These are phyloP conservation scores for Lipomyces yamadae DNA, from an alignment of 805 yeast species.

Conservation along the genomic window DNA sequence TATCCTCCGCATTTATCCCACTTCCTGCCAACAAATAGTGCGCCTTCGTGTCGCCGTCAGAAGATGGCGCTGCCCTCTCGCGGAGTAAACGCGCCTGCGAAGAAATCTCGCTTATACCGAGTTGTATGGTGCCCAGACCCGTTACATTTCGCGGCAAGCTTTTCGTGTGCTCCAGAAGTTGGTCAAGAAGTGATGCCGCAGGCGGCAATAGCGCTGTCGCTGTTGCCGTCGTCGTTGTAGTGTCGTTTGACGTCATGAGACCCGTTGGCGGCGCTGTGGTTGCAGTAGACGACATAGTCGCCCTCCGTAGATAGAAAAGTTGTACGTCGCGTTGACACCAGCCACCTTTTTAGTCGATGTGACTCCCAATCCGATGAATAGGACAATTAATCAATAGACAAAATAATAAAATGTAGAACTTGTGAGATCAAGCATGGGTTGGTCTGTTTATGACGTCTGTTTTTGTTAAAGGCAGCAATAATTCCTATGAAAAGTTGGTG, in stretches of 20 bases:
- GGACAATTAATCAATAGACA: background rate
- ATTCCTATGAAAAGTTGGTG: background rate
- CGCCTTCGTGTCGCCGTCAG: slow-evolving; percentile 50
- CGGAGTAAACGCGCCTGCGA: slow-evolving; percentile 66
- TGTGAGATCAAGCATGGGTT: background rate
- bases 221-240: background rate
- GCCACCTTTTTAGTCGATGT: background rate
- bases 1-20: slow-evolving; percentile 84
- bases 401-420: background rate
- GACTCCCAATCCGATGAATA: background rate
- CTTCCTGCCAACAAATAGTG: slow-evolving; percentile 90
- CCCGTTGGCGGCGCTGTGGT: slow-evolving; percentile 2
- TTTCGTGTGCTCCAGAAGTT: slow-evolving; percentile 34
- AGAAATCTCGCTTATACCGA: slow-evolving; percentile 78
- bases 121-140: slow-evolving; percentile 73
- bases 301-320: background rate
- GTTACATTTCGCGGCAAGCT: slow-evolving; percentile 34
- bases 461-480: background rate
- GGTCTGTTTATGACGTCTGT: background rate
- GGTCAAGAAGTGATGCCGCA: slow-evolving; percentile 35
- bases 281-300: background rate
- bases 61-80: slow-evolving; percentile 44
- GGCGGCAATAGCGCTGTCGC: slow-evolving; percentile 19
- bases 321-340: background rate
- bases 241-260: background rate